These are phyloP conservation scores for Trypanosoma congolense DNA, from an alignment of 208 protist species.

Conservation along the genomic window DNA sequence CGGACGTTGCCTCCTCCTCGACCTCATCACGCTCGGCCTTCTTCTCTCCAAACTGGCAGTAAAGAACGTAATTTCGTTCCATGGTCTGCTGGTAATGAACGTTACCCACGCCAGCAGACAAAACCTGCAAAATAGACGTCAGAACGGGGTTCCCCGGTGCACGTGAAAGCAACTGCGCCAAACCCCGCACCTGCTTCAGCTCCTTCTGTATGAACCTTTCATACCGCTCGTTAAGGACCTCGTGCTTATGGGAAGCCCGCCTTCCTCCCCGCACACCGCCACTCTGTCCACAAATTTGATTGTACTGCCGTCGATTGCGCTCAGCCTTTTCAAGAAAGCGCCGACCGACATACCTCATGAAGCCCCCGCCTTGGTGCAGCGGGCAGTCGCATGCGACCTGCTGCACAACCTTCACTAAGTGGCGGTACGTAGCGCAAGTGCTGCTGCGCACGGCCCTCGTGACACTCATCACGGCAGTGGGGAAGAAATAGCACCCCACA, in stretches of 20 bases:
- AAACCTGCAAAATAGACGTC: conserved; percentile 69
- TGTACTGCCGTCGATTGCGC: conserved; percentile 27
- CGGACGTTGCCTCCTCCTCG: conserved; percentile 62
- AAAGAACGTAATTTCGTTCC: conserved; percentile 47
- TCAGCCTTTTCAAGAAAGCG: conserved; percentile 44
- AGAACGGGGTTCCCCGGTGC: conserved; percentile 42
- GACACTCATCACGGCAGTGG: conserved; percentile 7
- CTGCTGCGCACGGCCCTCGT: conserved; percentile 5
- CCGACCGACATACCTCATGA: conserved; percentile 39
- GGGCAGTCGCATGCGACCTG: conserved; percentile 33
- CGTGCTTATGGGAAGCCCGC: conserved; percentile 12
- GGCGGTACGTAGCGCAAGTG: conserved; percentile 41
- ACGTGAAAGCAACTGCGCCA: conserved; percentile 31
- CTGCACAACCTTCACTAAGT: conserved; percentile 33
- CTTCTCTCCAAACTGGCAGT: conserved; percentile 47
- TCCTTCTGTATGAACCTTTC: conserved; percentile 44
- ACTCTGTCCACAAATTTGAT: conserved; percentile 1
- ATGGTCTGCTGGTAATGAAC: conserved; percentile 48
- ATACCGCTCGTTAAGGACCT: conserved; percentile 35
- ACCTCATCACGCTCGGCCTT: conserved; percentile 43
- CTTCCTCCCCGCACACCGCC: neutral
- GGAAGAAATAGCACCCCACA: no score
- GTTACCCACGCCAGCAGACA: conserved; percentile 70
- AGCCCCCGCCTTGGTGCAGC: conserved; percentile 39
- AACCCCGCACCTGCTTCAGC: conserved; percentile 34